Percentiles rank a stretch among this genome's conserved stretches.
phyloP scores from a whole-genome alignment of 768 basidiomycete genomes.

The Tephrocybe sp. region DNA sequence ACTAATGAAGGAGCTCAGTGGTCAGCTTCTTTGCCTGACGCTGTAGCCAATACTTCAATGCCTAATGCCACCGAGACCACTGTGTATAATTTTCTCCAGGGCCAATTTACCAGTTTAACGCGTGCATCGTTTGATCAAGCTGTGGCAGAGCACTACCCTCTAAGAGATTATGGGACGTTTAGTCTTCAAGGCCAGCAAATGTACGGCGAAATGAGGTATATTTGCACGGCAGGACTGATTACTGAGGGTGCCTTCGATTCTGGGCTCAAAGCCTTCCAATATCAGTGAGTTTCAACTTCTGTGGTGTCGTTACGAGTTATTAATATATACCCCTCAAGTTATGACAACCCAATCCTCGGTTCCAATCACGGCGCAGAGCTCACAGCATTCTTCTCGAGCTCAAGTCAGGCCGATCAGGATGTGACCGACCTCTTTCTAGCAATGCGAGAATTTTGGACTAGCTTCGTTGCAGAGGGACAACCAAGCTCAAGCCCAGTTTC shows the following conservation, averaged over 20 bases:
- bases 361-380: slow-evolving; percentile 36
- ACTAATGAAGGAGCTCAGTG: slow-evolving; percentile 40
- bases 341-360: slow-evolving; percentile 37
- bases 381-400: slow-evolving; percentile 31
- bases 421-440: slow-evolving; percentile 29
- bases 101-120: slow-evolving; percentile 34
- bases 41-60: slow-evolving; percentile 36
- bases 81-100: slow-evolving; percentile 38
- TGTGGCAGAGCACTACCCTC: slow-evolving; percentile 30
- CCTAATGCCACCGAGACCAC: slow-evolving; percentile 34
- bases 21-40: slow-evolving; percentile 31
- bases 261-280: slow-evolving; percentile 29
- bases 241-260: slow-evolving; percentile 20
- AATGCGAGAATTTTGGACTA: slow-evolving; percentile 39
- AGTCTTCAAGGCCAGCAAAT: slow-evolving; percentile 41
- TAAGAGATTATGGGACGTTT: slow-evolving; percentile 29
- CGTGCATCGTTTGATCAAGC: slow-evolving; percentile 26
- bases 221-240: slow-evolving; percentile 39
- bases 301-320: not conserved
- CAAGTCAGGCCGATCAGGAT: slow-evolving; percentile 21
- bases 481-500: slow-evolving; percentile 22
- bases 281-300: slow-evolving; percentile 26
- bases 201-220: slow-evolving; percentile 43
- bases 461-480: slow-evolving; percentile 31
- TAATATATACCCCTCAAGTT: slow-evolving; percentile 20